phyloP scores from a whole-genome alignment of 2,329 filamentous ascomycete genomes.

The Colletotrichum gigasporum region DNA sequence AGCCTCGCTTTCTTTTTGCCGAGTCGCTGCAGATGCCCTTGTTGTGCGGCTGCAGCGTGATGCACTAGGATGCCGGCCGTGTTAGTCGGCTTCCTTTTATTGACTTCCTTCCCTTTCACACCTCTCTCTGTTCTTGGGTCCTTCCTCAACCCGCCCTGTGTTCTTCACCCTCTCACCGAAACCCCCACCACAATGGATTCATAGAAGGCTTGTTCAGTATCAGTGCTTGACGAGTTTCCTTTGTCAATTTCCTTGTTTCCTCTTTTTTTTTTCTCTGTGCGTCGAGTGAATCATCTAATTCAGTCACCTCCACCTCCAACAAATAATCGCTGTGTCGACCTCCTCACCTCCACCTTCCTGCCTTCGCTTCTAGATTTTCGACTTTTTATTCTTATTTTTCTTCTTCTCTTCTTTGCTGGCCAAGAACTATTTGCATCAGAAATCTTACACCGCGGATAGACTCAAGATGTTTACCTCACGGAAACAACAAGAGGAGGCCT shows the following conservation, averaged over 20 bases:
- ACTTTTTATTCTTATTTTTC: background rate
- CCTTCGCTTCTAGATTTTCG: background rate
- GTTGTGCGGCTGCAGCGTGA: slow-evolving; percentile 20
- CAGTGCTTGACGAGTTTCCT: slow-evolving; percentile 32
- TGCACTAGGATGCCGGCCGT: background rate
- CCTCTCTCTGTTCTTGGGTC: background rate
- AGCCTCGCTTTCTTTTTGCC: slow-evolving; percentile 4
- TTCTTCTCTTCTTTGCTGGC: slow-evolving; percentile 9
- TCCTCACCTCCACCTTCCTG: background rate
- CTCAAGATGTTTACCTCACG: slow-evolving; percentile 48
- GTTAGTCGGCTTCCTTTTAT: slow-evolving; percentile 31
- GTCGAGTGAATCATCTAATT: slow-evolving; percentile 27
- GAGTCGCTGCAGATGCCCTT: background rate
- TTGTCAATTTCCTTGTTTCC: slow-evolving; percentile 28
- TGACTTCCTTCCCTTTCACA: slow-evolving; percentile 7
- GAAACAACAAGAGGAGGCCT: slow-evolving; percentile 43
- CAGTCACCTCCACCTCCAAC: slow-evolving; percentile 4
- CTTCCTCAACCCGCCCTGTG: background rate
- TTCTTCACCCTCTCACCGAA: slow-evolving; percentile 13
- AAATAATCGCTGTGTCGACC: slow-evolving; percentile 7
- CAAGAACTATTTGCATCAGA: slow-evolving; percentile 8
- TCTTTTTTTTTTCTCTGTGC: slow-evolving; percentile 7
- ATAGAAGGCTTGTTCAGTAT: slow-evolving; percentile 29
- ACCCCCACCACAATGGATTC: slow-evolving; percentile 30
- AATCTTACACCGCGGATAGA: slow-evolving; percentile 38